Conservation (phyloP, 2,329 filamentous ascomycete species). For the Exophiala spinifera region DNA sequence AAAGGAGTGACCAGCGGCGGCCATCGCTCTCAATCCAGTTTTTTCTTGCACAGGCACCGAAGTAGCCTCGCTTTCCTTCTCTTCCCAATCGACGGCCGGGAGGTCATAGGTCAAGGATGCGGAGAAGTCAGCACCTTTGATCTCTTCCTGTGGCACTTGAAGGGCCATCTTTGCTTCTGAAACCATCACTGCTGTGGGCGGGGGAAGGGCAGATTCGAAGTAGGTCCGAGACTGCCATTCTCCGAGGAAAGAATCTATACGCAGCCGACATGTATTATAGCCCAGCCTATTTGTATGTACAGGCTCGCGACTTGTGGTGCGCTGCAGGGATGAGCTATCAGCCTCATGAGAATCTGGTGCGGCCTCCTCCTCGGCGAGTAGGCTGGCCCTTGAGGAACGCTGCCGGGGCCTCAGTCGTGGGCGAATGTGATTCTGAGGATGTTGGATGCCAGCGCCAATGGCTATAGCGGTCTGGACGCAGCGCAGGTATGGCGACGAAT, state of each 20-base stretch:
- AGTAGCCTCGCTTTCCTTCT: conserved; percentile 33
- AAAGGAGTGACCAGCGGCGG: conserved; percentile 27
- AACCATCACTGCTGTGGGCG: conserved; percentile 83
- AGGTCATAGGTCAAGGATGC: conserved; percentile 23
- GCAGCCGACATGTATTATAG: conserved; percentile 46
- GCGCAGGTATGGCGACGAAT: conserved; percentile 89
- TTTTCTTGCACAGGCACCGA: conserved; percentile 34
- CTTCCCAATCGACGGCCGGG: conserved; percentile 26
- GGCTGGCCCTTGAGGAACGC: conserved; percentile 20
- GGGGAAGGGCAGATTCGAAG: conserved; percentile 86
- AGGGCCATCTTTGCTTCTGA: conserved; percentile 84
- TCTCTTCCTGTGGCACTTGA: conserved; percentile 67
- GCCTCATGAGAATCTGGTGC: conserved; percentile 15
- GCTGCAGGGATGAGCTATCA: conserved; percentile 4
- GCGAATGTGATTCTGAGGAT: conserved; percentile 35
- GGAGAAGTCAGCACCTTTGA: conserved; percentile 40
- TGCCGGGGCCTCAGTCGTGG: conserved; percentile 26
- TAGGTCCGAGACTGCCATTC: conserved; percentile 95
- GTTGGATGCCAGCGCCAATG: conserved; percentile 76
- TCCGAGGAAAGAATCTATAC: conserved; percentile 87
- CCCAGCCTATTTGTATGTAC: conserved; percentile 18
- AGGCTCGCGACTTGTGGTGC: conserved; percentile 8
- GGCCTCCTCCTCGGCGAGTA: conserved; percentile 16
- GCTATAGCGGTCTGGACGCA: conserved; percentile 90
- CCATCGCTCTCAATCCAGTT: conserved; percentile 27